Percentiles rank a stretch among this genome's conserved stretches.
phyloP scores from a whole-genome alignment of 2,329 filamentous ascomycete genomes.

The Hymenoscyphus albidus region DNA sequence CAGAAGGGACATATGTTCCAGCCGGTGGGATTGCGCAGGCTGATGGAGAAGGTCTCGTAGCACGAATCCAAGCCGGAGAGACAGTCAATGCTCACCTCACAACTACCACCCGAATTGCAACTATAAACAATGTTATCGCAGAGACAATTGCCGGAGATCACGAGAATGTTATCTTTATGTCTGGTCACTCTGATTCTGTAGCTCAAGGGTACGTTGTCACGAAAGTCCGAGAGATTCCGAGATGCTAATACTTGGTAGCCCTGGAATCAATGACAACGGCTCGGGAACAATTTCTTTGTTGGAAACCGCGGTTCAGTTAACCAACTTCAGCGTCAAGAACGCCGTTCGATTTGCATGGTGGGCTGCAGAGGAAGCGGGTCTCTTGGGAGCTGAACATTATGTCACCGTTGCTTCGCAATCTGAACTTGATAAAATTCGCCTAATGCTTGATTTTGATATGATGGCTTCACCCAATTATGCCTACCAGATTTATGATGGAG shows the following conservation, averaged over 20 bases:
- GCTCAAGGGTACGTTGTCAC: conserved; percentile 38
- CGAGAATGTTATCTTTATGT: conserved; percentile 61
- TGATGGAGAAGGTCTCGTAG: conserved; percentile 28
- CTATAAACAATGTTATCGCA: conserved; percentile 51
- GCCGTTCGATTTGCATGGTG: conserved; percentile 65
- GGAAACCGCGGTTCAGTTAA: conserved; percentile 56
- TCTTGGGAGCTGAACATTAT: conserved; percentile 59
- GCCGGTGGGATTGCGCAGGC: conserved; percentile 45
- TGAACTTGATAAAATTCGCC: conserved; percentile 57
- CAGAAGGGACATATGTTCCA: conserved; percentile 43
- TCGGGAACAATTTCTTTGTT: conserved; percentile 45
- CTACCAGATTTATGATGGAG: conserved; percentile 64
- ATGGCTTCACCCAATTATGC: conserved; percentile 60
- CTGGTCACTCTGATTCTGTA: conserved; percentile 60
- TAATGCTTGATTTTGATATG: conserved; percentile 51
- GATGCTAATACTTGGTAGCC: conserved; percentile 33
- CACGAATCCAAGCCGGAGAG: conserved; percentile 13
- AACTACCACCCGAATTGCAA: conserved; percentile 4
- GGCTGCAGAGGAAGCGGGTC: conserved; percentile 61
- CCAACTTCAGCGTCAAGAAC: conserved; percentile 56
- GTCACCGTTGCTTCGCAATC: conserved; percentile 47
- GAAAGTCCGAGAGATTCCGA: too few species aligned
- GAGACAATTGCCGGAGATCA: conserved; percentile 56
- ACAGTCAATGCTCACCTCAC: conserved; percentile 16
- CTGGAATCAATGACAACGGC: conserved; percentile 40